Percentiles rank a stretch among this genome's conserved stretches.
Evolutionary conservation across 176 grass and related monocot species (phyloP).

Genomic region (Zizania latifolia): DNA sequence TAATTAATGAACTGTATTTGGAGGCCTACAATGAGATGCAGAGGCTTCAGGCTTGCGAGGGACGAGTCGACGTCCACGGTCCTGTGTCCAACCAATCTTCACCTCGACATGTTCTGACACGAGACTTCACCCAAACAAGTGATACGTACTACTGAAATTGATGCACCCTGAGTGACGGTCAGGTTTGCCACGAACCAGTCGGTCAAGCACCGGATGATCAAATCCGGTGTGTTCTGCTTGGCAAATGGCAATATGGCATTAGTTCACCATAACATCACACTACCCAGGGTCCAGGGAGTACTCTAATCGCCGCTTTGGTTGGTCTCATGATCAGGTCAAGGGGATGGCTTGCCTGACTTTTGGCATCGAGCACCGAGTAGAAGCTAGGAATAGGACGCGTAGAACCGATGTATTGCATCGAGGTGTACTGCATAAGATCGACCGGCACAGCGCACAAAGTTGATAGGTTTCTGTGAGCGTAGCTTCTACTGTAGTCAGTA

Average conservation of each 20-base stretch:
- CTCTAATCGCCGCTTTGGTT: background rate
- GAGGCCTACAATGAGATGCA: no score
- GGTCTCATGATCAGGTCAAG: background rate
- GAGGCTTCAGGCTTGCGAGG: no score
- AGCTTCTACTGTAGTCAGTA: background rate
- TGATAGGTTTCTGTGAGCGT: background rate
- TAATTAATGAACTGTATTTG: no score
- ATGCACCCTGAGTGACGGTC: background rate
- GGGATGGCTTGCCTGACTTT: background rate
- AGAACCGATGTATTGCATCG: background rate
- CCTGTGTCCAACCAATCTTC: no score
- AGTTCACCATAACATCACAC: constrained; percentile 28
- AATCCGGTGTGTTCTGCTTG: background rate
- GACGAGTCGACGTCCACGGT: background rate
- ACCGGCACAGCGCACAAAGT: background rate
- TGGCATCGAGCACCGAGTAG: constrained; percentile 6
- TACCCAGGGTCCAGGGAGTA: no score
- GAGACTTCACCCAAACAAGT: background rate
- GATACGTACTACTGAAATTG: background rate
- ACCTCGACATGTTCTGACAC: no score
- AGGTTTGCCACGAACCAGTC: background rate
- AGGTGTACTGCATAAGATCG: background rate
- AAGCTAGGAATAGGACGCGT: no score
- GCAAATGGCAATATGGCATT: background rate
- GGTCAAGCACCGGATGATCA: background rate